Base-by-base conservation (phyloP, 2,329 filamentous ascomycete species). In the Epicoccum nigrum region DNA sequence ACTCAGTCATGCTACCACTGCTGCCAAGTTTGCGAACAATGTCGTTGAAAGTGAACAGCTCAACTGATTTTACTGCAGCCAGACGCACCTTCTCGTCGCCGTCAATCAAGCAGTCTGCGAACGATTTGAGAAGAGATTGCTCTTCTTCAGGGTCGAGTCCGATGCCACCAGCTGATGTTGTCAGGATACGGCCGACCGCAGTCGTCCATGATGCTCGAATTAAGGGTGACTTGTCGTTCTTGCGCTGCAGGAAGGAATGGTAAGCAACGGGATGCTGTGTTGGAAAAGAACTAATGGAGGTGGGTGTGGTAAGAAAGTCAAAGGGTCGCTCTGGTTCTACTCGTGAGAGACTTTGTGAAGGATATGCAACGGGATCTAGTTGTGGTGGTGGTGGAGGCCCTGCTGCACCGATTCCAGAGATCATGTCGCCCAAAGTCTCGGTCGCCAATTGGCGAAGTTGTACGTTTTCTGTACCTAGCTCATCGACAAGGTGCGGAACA, bases 361-460 rank as follows among this genome's bases (percentile, higher is more conserved):
- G 93, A 65, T 95, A 97, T 23, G 88, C 87, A 17, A 88, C 83
- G 11, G 93, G 90, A 65, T 97, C 91, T 67, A 96, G 81, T 1
- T 79, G 74, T 8, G 88, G 83, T 6, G 85, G 76, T 12, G 88
- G 84, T 13, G 92, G 91, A 47, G 90, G 89, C 0, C 93, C 93
- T 55, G 92, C 91, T 54, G 93, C 90, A 41, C 93, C 93, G 69
- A 97, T 95, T 5, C 93, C 93, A 32, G 93, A 88, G 20, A 95
- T 88, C 80, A 99, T 92, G 68, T 97, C 93, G 45, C 95, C 94
- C 31, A 99, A 84, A 0, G 94, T 96, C 73, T 97, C 91, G 0
- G 93, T 96, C 2, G 93, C 93, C 50, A 99, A 82, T 52, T 90
- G 83, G 45, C 94, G 89, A 47, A 99, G 78, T 62, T 94, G 86